Conservation (phyloP, 331 rosid species). For the Acacia pycnantha region DNA sequence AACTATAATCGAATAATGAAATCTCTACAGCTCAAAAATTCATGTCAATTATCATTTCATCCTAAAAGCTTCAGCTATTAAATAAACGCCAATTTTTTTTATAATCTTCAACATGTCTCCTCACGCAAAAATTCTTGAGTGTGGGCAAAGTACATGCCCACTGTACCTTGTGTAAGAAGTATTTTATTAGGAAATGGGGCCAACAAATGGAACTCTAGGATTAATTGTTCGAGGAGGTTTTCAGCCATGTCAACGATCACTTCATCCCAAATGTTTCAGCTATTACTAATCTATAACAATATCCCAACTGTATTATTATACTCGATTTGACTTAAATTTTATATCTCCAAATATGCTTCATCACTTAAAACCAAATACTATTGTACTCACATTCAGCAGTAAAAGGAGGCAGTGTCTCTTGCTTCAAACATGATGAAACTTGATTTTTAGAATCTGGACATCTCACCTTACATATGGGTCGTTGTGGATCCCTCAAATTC, state of each 20-base stretch:
- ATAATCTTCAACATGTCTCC: background rate
- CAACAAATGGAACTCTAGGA: background rate
- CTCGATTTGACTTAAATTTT: conserved; percentile 2
- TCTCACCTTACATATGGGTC: conserved; percentile 77
- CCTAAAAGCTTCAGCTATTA: background rate
- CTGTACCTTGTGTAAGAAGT: background rate
- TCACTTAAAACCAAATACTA: background rate
- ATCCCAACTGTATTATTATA: background rate
- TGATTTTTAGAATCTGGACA: background rate
- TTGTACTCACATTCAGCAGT: background rate
- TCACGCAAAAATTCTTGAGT: background rate
- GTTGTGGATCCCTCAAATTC: conserved; percentile 67
- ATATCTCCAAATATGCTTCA: background rate
- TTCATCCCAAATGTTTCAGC: background rate
- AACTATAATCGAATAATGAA: background rate
- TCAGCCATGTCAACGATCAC: background rate
- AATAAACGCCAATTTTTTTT: background rate
- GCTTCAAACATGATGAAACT: conserved; percentile 14
- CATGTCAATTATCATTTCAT: background rate
- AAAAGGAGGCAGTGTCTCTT: conserved; percentile 4
- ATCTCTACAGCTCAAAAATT: background rate
- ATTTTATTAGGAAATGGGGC: background rate
- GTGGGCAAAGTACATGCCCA: background rate
- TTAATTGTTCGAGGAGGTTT: background rate
- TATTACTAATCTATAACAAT: background rate